Evolutionary conservation across 208 protist genomes (phyloP).

Genomic region (Herpetomonas tarakana): DNA sequence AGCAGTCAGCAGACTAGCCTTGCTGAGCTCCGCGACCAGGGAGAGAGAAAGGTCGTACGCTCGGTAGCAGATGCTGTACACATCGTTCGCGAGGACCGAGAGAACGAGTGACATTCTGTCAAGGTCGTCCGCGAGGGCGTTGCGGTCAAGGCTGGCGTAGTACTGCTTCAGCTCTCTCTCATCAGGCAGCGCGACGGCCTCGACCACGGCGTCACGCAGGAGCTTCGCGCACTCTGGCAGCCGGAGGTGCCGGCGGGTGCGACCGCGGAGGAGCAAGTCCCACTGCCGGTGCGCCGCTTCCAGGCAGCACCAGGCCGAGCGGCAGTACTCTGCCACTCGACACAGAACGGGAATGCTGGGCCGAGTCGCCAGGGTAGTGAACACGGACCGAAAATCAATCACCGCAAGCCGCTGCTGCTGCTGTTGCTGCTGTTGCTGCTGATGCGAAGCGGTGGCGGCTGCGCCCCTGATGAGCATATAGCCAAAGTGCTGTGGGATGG

Average conservation of each 20-base stretch:
- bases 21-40: not conserved
- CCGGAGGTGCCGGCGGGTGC: constrained; percentile 14
- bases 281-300: constrained; percentile 20
- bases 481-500: too few species aligned
- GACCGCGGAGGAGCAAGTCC: constrained; percentile 17
- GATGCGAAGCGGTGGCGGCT: too few species aligned
- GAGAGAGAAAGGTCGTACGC: constrained; percentile 25
- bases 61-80: constrained; percentile 32
- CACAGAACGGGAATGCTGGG: constrained; percentile 30
- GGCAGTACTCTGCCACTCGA: constrained; percentile 46
- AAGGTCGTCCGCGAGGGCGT: constrained; percentile 30
- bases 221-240: constrained; percentile 47
- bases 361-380: constrained; percentile 24
- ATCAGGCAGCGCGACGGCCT: constrained; percentile 37
- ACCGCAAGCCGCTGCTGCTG: too few species aligned
- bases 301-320: constrained; percentile 27
- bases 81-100: constrained; percentile 8
- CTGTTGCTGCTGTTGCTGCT: too few species aligned
- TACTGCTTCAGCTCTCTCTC: constrained; percentile 25
- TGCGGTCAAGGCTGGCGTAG: constrained; percentile 27
- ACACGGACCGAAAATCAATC: constrained; percentile 20
- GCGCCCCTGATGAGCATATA: too few species aligned
- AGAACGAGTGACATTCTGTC: constrained; percentile 19
- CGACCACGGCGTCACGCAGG: constrained; percentile 49
- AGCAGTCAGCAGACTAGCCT: not conserved